phyloP scores from a whole-genome alignment of 2,329 filamentous ascomycete genomes.

The Microdochium bolleyi region DNA sequence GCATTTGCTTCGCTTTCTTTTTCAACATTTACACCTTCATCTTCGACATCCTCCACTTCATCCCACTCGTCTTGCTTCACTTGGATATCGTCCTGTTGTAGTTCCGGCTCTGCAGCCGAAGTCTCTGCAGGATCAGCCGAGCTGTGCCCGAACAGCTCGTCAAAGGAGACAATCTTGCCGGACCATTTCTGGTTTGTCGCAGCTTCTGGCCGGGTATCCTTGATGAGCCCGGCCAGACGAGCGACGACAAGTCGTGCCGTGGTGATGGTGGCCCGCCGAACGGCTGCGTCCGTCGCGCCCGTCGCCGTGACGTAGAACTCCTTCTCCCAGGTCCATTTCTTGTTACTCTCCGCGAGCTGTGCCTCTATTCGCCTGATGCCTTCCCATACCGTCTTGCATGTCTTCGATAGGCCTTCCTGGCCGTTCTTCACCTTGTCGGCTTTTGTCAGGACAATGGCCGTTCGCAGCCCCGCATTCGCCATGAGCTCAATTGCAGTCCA shows the following conservation, averaged over 20 bases:
- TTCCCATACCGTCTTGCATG: conserved; percentile 18
- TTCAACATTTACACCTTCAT: not conserved
- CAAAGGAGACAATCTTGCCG: conserved; percentile 24
- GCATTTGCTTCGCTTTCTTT: not conserved
- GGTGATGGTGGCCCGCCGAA: conserved; percentile 12
- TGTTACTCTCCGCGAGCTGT: conserved; percentile 5
- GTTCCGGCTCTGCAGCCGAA: not conserved
- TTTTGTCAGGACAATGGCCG: conserved; percentile 47
- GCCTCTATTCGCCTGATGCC: conserved; percentile 12
- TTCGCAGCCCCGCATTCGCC: conserved; percentile 33
- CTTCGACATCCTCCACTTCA: not conserved
- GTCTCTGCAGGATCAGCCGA: not conserved
- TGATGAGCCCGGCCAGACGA: conserved; percentile 17
- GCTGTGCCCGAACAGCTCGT: conserved; percentile 13
- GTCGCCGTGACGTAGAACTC: conserved; percentile 21
- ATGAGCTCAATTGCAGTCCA: conserved; percentile 37
- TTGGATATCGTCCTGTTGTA: not conserved
- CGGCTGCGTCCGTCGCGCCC: conserved; percentile 12
- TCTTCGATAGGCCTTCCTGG: conserved; percentile 13
- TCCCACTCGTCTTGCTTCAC: not conserved
- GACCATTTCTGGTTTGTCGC: conserved; percentile 26
- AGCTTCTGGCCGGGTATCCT: conserved; percentile 11
- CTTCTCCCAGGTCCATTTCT: conserved; percentile 17
- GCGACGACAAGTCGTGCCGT: conserved; percentile 19
- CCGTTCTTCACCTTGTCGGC: conserved; percentile 38